Percentiles rank a stretch among this genome's conserved stretches.
phyloP scores from a whole-genome alignment of 2,329 filamentous ascomycete genomes.

The Cadophora sp. region DNA sequence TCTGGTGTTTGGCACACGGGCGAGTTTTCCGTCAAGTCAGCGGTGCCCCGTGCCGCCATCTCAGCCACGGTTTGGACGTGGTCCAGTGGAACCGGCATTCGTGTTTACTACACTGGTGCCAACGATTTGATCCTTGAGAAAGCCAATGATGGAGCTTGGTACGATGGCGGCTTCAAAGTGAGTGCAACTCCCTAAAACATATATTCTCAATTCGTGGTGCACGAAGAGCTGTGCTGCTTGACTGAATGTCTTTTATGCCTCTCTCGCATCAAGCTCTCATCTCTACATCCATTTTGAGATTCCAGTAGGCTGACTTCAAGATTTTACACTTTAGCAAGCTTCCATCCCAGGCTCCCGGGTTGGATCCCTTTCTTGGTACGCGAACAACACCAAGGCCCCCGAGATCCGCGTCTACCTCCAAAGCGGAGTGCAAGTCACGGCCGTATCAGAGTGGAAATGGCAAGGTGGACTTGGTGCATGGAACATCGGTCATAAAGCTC shows the following conservation, averaged over 20 bases:
- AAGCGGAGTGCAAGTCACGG: slow-evolving; percentile 20
- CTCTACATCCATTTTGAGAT: no score
- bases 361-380: slow-evolving; percentile 21
- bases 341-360: slow-evolving; percentile 24
- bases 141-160: slow-evolving; percentile 24
- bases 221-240: no score
- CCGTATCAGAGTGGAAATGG: slow-evolving; percentile 24
- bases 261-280: no score
- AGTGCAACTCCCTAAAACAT: no score
- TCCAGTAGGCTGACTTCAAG: no score
- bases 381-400: background rate
- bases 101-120: slow-evolving; percentile 22
- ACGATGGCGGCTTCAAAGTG: slow-evolving; percentile 23
- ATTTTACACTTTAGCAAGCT: background rate
- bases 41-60: slow-evolving; percentile 14
- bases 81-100: slow-evolving; percentile 17
- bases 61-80: slow-evolving; percentile 19
- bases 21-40: slow-evolving; percentile 19
- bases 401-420: slow-evolving; percentile 25
- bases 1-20: slow-evolving; percentile 15
- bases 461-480: slow-evolving; percentile 17
- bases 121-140: slow-evolving; percentile 26
- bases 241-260: no score
- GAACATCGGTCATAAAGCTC: slow-evolving; percentile 12
- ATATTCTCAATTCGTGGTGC: no score